Evolutionary conservation across 2,329 filamentous ascomycete species (phyloP).

Genomic region (Onygenales sp.): DNA sequence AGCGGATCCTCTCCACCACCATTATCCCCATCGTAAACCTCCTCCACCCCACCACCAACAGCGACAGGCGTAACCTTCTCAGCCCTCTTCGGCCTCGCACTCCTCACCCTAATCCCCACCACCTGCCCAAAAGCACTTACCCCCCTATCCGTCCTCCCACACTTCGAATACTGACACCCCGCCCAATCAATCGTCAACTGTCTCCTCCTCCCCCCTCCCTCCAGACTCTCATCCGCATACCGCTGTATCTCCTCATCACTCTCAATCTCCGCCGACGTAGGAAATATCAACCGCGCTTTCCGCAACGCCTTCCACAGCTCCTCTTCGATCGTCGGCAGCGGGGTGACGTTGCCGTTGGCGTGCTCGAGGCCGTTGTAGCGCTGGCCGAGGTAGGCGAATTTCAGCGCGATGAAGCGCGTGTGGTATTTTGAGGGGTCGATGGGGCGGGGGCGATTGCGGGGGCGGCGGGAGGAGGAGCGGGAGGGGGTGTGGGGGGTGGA

Average conservation of each 20-base stretch:
- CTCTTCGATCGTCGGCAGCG: constrained; percentile 78
- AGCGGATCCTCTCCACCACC: constrained; percentile 7
- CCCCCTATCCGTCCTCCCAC: constrained; percentile 82
- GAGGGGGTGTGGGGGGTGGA: constrained; percentile 10
- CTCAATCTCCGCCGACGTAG: constrained; percentile 42
- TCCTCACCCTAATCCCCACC: constrained; percentile 71
- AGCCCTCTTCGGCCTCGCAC: constrained; percentile 54
- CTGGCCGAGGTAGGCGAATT: constrained; percentile 86
- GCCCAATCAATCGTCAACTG: constrained; percentile 59
- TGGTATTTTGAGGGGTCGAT: constrained; percentile 75
- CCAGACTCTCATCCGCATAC: constrained; percentile 30
- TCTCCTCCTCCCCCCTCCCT: constrained; percentile 10
- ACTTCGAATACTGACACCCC: constrained; percentile 86
- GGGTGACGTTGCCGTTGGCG: constrained; percentile 58
- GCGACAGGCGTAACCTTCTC: constrained; percentile 7
- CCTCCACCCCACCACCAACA: constrained; percentile 12
- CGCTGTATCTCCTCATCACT: constrained; percentile 23
- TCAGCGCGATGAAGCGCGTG: constrained; percentile 78
- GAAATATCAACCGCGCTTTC: constrained; percentile 72
- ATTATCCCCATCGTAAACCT: constrained; percentile 4
- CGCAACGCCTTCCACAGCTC: constrained; percentile 85
- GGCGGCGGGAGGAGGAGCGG: constrained; percentile 19
- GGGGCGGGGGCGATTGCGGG: constrained; percentile 38
- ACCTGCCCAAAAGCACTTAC: constrained; percentile 98
- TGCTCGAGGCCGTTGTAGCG: constrained; percentile 91